Evolutionary conservation across 2,329 filamentous ascomycete species (phyloP).

Genomic region (Phialophora verrucosa): DNA sequence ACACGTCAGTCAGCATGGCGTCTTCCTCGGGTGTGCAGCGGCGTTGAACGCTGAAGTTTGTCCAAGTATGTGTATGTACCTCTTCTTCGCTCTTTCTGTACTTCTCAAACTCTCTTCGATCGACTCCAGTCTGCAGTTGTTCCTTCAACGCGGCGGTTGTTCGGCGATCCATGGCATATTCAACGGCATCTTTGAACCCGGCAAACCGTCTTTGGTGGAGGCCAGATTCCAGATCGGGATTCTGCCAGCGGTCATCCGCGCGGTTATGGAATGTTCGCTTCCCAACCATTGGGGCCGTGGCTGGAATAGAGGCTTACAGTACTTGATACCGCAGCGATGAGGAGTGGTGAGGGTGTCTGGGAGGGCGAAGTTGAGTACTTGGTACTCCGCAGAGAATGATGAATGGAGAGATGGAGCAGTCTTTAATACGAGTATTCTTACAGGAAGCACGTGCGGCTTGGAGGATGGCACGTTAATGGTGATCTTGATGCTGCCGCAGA

Average conservation of each 20-base stretch:
- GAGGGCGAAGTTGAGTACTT: not conserved
- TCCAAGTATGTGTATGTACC: slow-evolving; percentile 39
- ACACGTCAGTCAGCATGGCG: slow-evolving; percentile 5
- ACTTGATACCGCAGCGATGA: not conserved
- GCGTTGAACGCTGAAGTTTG: no score
- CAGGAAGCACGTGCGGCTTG: not conserved
- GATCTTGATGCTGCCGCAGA: not conserved
- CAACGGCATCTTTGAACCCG: slow-evolving; percentile 56
- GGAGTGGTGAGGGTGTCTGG: no score
- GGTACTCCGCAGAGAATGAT: not conserved
- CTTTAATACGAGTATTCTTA: no score
- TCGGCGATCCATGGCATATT: slow-evolving; percentile 53
- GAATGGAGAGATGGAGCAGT: not conserved
- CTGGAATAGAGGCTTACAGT: not conserved
- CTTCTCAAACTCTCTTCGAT: slow-evolving; percentile 55
- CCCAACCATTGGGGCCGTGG: slow-evolving; percentile 24
- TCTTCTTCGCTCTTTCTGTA: slow-evolving; percentile 60
- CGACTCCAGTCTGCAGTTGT: slow-evolving; percentile 54
- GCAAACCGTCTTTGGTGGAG: slow-evolving; percentile 30
- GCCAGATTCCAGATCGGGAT: slow-evolving; percentile 40
- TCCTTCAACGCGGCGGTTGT: slow-evolving; percentile 57
- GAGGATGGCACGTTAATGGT: not conserved
- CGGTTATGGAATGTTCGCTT: slow-evolving; percentile 29
- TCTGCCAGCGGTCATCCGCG: slow-evolving; percentile 12
- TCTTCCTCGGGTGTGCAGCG: not conserved